Evolutionary conservation across 441 rosid genomes (phyloP), one percentile per base, ranked within the genome.

Genomic region (Hypseocharis bilobata): DNA sequence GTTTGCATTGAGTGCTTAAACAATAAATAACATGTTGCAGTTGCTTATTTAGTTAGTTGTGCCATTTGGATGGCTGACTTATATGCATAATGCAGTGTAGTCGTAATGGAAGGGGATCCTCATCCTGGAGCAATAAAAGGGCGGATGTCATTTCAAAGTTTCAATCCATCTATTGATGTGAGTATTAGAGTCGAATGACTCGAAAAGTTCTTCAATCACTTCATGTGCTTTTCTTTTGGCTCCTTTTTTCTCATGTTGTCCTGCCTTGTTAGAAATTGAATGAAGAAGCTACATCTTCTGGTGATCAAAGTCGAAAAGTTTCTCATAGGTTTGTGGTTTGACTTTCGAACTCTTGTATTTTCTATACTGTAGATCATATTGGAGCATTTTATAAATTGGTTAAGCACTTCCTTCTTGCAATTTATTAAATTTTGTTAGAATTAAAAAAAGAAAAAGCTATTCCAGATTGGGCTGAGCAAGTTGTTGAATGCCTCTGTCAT

Each of bases 81-180:
- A 1, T 62, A 26, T 66, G 26, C 14, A 0, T 28, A 22, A 6
- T 84, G 77, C 74, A 94, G 96, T 66, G 80, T 89, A 78, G 90
- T 94, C 30, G 78, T 91, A 74, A 84, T 84, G 79, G 98, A 94
- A 74, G 92, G 96, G 67, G 91, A 88, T 83, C 98, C 96, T 34
- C 92, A 77, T 70, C 96, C 98, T 47, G 89, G 88, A 70, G 88
- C 92, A 45, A 55, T 70, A 45, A 61, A 81, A 13, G 99, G 96
- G 22, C 88, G 98, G 60, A 84, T 94, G 96, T 91, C 96, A 36
- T 94, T 91, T 81, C 88, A 77, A 72, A 88, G 88, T 78, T 94
- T 91, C 75, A 91, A 91, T 79, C 96, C 99, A 59, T 83, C 90
- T 71, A 82, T 88, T 44, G 94, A 94, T 87, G 96, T 85, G 82